Evolutionary conservation across 371 early-diverging fungal species (phyloP).

Genomic region (Nematocida sp.): DNA sequence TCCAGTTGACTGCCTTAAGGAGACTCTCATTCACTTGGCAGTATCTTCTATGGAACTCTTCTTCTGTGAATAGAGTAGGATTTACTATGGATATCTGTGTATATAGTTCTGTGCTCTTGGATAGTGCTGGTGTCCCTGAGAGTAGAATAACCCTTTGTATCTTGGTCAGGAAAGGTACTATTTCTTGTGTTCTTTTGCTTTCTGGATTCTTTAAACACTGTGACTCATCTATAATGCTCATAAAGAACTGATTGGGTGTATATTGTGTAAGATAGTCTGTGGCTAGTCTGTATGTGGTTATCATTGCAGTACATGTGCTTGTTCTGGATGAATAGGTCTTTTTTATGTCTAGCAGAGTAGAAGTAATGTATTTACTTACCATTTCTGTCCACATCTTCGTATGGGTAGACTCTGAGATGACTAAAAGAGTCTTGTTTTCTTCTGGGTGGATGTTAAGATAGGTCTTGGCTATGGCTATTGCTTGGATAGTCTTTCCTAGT

Average conservation of each 20-base stretch:
- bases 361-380: slow-evolving; percentile 63
- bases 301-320: slow-evolving; percentile 38
- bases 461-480: slow-evolving; percentile 67
- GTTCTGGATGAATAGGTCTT: slow-evolving; percentile 57
- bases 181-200: slow-evolving; percentile 65
- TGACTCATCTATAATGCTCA: slow-evolving; percentile 65
- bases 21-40: slow-evolving; percentile 64
- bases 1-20: neutral
- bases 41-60: slow-evolving; percentile 67
- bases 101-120: slow-evolving; percentile 68
- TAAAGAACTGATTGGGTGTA: slow-evolving; percentile 33
- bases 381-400: slow-evolving; percentile 66
- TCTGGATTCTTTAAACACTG: slow-evolving; percentile 67
- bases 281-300: slow-evolving; percentile 58
- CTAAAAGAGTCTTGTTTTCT: slow-evolving; percentile 60
- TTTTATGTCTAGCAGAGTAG: neutral
- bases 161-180: slow-evolving; percentile 66
- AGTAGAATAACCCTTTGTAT: slow-evolving; percentile 62
- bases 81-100: slow-evolving; percentile 66
- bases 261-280: slow-evolving; percentile 5
- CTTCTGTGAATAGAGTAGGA: slow-evolving; percentile 61
- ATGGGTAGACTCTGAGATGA: slow-evolving; percentile 68
- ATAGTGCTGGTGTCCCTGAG: slow-evolving; percentile 68
- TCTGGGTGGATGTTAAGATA: slow-evolving; percentile 66
- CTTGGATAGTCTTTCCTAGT: slow-evolving; percentile 67